phyloP scores from a whole-genome alignment of 306 rosid species.

The Psophocarpus tetragonolobus region DNA sequence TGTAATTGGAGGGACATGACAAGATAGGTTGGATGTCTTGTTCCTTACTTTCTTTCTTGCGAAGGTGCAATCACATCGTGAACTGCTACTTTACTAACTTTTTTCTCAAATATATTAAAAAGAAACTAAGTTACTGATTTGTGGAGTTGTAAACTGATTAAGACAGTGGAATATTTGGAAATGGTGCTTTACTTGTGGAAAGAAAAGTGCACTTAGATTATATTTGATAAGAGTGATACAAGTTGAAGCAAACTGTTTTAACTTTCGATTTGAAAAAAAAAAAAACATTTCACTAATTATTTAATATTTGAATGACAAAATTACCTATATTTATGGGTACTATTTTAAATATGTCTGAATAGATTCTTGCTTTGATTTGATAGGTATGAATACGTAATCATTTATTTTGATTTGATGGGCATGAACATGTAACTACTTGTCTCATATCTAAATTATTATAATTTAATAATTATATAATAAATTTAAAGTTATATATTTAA shows the following conservation, averaged over 20 bases:
- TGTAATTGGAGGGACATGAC: not conserved
- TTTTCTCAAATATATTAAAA: not conserved
- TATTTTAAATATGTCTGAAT: too few relatives aligned
- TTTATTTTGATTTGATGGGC: too few relatives aligned
- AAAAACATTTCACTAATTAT: too few relatives aligned
- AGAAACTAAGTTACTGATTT: not conserved
- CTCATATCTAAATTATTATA: too few relatives aligned
- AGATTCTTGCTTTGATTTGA: too few relatives aligned
- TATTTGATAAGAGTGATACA: not conserved
- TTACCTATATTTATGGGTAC: too few relatives aligned
- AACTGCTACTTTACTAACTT: not conserved
- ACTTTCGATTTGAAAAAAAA: too few relatives aligned
- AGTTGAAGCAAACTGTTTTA: not conserved
- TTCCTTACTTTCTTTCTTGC: not conserved
- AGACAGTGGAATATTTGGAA: not conserved
- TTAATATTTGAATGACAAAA: too few relatives aligned
- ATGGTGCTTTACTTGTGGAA: not conserved
- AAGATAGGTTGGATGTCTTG: not conserved
- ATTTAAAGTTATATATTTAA: too few relatives aligned
- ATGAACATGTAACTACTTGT: too few relatives aligned
- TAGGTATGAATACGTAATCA: too few relatives aligned
- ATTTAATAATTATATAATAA: too few relatives aligned
- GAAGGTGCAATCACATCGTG: not conserved
- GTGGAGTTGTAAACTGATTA: not conserved
- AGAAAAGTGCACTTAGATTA: not conserved